phyloP scores from a whole-genome alignment of 2,329 filamentous ascomycete species.

The Cordyceps militaris region DNA sequence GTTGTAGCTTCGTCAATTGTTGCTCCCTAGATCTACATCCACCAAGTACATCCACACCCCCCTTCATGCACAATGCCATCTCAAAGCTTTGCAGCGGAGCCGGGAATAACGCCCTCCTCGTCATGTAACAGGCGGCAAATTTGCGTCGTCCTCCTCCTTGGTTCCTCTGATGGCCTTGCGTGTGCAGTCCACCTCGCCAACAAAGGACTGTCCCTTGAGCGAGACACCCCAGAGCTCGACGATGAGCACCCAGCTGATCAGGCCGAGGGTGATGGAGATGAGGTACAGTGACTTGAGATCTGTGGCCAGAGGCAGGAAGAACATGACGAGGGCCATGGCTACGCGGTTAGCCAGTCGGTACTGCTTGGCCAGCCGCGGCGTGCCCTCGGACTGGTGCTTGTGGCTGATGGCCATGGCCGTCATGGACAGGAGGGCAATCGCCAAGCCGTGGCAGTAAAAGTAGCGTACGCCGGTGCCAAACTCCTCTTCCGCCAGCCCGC shows the following conservation, averaged over 20 bases:
- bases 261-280: slow-evolving; percentile 36
- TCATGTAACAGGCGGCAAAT: neutral
- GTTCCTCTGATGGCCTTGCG: neutral
- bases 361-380: slow-evolving; percentile 42
- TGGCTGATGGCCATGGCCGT: slow-evolving; percentile 47
- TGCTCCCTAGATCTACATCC: too few species aligned
- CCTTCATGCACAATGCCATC: neutral
- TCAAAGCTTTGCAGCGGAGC: neutral
- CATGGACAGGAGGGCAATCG: slow-evolving; percentile 48
- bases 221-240: slow-evolving; percentile 45
- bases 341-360: slow-evolving; percentile 45
- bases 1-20: too few species aligned
- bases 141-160: neutral
- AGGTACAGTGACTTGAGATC: slow-evolving; percentile 38
- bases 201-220: slow-evolving; percentile 35
- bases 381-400: slow-evolving; percentile 44
- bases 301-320: slow-evolving; percentile 47
- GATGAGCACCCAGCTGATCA: slow-evolving; percentile 39
- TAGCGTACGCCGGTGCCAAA: slow-evolving; percentile 48
- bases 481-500: slow-evolving; percentile 40
- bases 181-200: neutral
- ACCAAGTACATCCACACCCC: neutral
- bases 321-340: slow-evolving; percentile 42
- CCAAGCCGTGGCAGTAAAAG: slow-evolving; percentile 59
- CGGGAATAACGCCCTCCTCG: neutral